Percentiles rank a stretch among this genome's conserved stretches.
phyloP scores from a whole-genome alignment of 345 rosid species.

The Hypericum perforatum region DNA sequence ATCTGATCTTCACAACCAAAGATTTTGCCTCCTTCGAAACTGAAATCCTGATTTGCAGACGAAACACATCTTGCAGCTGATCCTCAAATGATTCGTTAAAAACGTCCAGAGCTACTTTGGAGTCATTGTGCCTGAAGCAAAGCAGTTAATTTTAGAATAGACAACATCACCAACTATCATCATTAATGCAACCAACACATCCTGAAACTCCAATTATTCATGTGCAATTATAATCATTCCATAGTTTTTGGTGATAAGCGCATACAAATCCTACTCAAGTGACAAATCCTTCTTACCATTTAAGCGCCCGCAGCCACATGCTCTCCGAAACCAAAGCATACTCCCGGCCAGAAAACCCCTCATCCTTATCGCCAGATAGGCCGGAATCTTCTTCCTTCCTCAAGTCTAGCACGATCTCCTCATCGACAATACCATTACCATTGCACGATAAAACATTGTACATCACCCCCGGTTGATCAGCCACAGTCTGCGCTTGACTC shows the following conservation, averaged over 20 bases:
- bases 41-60: slow-evolving; percentile 18
- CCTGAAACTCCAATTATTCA: too few relatives aligned
- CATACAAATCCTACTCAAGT: background rate
- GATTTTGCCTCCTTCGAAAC: slow-evolving; percentile 13
- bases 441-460: slow-evolving; percentile 7
- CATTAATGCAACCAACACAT: background rate
- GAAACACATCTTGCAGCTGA: slow-evolving; percentile 11
- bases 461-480: slow-evolving; percentile 8
- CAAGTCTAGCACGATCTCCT: slow-evolving; percentile 5
- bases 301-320: slow-evolving; percentile 21
- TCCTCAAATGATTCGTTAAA: slow-evolving; percentile 3
- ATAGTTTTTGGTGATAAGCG: too few relatives aligned
- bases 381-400: background rate
- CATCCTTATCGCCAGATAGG: background rate
- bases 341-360: slow-evolving; percentile 6
- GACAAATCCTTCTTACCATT: slow-evolving; percentile 9
- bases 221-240: too few relatives aligned
- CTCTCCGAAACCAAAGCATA: slow-evolving; percentile 14
- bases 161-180: background rate
- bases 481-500: slow-evolving; percentile 2
- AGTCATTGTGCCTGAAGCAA: slow-evolving; percentile 11
- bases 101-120: background rate
- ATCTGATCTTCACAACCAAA: slow-evolving; percentile 14
- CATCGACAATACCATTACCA: background rate
- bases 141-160: background rate